Conservation (phyloP, 495 filamentous ascomycete genomes). For the Elasticomyces elasticus region DNA sequence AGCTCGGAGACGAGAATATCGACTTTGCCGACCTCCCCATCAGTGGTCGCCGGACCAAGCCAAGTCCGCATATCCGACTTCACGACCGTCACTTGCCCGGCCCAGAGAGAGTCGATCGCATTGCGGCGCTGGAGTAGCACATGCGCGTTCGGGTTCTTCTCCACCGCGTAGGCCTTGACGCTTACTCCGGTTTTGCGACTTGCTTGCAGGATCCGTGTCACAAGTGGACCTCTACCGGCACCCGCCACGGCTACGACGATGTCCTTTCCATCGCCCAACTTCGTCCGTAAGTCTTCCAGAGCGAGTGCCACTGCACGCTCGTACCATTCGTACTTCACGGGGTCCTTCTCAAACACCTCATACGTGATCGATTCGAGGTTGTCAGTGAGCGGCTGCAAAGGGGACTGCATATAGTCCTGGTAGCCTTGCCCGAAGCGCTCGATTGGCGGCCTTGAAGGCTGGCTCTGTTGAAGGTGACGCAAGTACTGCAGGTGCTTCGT, state of each 20-base stretch:
- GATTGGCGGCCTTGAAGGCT: slow-evolving; percentile 53
- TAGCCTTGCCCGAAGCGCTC: slow-evolving; percentile 67
- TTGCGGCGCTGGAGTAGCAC: slow-evolving; percentile 86
- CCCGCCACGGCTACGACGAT: slow-evolving; percentile 87
- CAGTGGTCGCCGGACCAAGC: slow-evolving; percentile 55
- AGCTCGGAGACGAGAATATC: slow-evolving; percentile 94
- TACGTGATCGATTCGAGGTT: slow-evolving; percentile 96
- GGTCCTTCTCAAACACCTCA: slow-evolving; percentile 97
- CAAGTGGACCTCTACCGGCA: slow-evolving; percentile 81
- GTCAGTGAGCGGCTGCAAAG: slow-evolving; percentile 86
- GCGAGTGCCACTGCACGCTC: slow-evolving; percentile 73
- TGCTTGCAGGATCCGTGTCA: slow-evolving; percentile 73
- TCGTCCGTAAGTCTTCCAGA: slow-evolving; percentile 69
- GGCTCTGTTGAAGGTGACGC: slow-evolving; percentile 70
- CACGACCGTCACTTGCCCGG: slow-evolving; percentile 64
- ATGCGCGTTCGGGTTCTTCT: slow-evolving; percentile 97
- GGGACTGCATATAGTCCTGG: slow-evolving; percentile 92
- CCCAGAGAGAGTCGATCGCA: slow-evolving; percentile 52
- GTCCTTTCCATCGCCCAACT: slow-evolving; percentile 49
- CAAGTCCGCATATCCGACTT: slow-evolving; percentile 96
- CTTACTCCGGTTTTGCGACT: slow-evolving; percentile 62
- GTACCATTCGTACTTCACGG: slow-evolving; percentile 95
- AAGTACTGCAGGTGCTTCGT: slow-evolving; percentile 71
- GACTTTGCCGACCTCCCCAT: slow-evolving; percentile 45
- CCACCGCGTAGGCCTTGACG: slow-evolving; percentile 81